Conservation (phyloP, 1,139 yeast species). For the Pichia sp. region DNA sequence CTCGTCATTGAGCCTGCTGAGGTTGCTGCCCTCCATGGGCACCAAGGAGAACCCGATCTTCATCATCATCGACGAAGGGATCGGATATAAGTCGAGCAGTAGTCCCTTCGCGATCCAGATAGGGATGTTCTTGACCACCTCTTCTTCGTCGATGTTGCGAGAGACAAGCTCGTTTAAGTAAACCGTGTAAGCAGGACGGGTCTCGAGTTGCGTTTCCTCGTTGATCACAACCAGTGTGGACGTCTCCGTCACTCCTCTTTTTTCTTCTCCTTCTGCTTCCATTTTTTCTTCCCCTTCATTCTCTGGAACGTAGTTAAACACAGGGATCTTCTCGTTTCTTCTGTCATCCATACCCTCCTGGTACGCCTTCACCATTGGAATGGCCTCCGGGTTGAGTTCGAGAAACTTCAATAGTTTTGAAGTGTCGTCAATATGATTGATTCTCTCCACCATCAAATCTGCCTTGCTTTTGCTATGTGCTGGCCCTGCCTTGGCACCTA, state of each 20-base stretch:
- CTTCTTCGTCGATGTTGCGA: background rate
- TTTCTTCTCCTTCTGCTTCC: constrained; percentile 2
- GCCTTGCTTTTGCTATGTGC: background rate
- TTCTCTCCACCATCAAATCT: constrained; percentile 7
- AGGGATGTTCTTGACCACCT: constrained; percentile 44
- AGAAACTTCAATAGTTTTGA: constrained; percentile 8
- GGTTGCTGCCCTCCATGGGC: constrained; percentile 25
- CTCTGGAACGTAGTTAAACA: constrained; percentile 13
- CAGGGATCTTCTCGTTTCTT: constrained; percentile 21
- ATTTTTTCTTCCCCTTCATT: background rate
- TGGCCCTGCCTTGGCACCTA: background rate
- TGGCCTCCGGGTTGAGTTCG: constrained; percentile 5
- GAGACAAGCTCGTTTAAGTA: constrained; percentile 3
- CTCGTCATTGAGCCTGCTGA: constrained; percentile 27
- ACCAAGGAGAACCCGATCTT: constrained; percentile 65
- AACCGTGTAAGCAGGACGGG: constrained; percentile 13
- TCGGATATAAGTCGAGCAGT: constrained; percentile 53
- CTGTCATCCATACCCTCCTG: constrained; percentile 24
- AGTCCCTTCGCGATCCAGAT: constrained; percentile 76
- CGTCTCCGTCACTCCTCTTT: background rate
- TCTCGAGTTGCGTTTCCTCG: constrained; percentile 17
- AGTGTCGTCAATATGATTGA: constrained; percentile 4
- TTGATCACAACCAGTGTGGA: constrained; percentile 16
- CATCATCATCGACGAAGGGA: constrained; percentile 2
- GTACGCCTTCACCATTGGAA: constrained; percentile 7